Evolutionary conservation across 495 filamentous ascomycete species (phyloP), one percentile per base, ranked within the genome.

Genomic region (Antarctomyces pellizariae): DNA sequence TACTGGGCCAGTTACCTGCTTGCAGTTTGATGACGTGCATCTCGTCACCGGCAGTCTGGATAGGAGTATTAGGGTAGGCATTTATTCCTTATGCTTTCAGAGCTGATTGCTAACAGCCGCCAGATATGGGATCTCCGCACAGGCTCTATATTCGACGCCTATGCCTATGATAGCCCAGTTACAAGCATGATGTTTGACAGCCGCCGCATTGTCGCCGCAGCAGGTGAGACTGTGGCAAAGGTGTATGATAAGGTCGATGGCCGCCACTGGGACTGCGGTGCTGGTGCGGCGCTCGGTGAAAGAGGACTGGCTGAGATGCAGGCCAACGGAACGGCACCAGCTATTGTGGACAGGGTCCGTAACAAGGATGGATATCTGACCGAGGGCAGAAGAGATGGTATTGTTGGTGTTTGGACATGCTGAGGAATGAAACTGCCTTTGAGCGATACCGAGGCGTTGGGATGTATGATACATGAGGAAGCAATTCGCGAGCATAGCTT

Each of bases 81-180:
- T n/a, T 20, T 18, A 13, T 12, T 28, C 23, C 22, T 18, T 11
- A n/a, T 5, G 22, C 22, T 28, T 22, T 16, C 27, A 31, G 7
- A 6, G n/a, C 11, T 12, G 22, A 18, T 16, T 40, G 32, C 32
- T 45, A 20, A 48, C 29, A 15, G 3, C 15, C 22, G 25, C 29
- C 30, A 97, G 86, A 93, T 99, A 44, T 99, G 86, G 86, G 86
- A 99, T 54, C 71, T 99, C 22, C 75, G 86, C 21, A 99, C 75
- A 8, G 86, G 86, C 20, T 83, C 80, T 8, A 93, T 99, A 37
- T 78, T 73, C 43, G 86, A 99, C 44, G 89, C 83, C 16, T 99
- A 76, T 42, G 86, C 86, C 22, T 99, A 93, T 46, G 80, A 93
- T 43, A 60, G 79, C 41, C 72, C 84, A 0, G 64, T 99, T 35